Evolutionary conservation across 2,329 filamentous ascomycete genomes (phyloP).

Genomic region (Hypoxylon sp.): DNA sequence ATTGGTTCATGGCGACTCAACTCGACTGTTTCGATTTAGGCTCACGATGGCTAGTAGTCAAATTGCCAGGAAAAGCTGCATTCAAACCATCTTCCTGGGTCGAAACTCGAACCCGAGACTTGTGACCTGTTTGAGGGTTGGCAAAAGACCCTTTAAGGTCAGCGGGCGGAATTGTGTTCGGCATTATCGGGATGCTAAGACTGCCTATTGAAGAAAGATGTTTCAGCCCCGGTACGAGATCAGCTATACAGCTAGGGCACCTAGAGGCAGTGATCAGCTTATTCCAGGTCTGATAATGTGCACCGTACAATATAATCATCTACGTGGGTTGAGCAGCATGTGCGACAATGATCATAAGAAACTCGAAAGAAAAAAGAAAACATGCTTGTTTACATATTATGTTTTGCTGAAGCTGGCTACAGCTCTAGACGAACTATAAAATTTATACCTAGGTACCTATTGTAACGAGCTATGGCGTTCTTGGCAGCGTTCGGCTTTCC

Average conservation of each 20-base stretch:
- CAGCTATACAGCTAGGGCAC: neutral
- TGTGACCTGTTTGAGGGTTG: conserved; percentile 28
- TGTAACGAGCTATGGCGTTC: neutral
- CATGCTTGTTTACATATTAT: neutral
- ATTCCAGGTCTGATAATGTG: neutral
- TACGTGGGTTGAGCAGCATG: neutral
- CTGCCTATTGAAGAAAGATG: conserved; percentile 23
- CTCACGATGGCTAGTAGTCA: conserved; percentile 12
- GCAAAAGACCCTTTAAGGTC: conserved; percentile 14
- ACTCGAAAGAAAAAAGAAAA: neutral
- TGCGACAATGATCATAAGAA: conserved; percentile 3
- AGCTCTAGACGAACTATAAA: neutral
- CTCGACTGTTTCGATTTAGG: conserved; percentile 19
- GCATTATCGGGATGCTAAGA: conserved; percentile 22
- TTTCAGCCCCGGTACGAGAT: conserved; percentile 24
- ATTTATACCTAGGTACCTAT: neutral
- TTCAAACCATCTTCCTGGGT: conserved; percentile 15
- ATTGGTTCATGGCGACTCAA: conserved; percentile 21
- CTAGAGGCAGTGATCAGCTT: neutral
- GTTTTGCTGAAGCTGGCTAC: neutral
- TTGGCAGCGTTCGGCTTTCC: conserved; percentile 9
- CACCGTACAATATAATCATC: neutral
- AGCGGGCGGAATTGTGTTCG: conserved; percentile 9
- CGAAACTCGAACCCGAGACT: conserved; percentile 32
- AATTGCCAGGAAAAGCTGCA: conserved; percentile 1